These are phyloP conservation scores for Salix udensis DNA, from an alignment of 345 rosid genomes.

Conservation along the genomic window DNA sequence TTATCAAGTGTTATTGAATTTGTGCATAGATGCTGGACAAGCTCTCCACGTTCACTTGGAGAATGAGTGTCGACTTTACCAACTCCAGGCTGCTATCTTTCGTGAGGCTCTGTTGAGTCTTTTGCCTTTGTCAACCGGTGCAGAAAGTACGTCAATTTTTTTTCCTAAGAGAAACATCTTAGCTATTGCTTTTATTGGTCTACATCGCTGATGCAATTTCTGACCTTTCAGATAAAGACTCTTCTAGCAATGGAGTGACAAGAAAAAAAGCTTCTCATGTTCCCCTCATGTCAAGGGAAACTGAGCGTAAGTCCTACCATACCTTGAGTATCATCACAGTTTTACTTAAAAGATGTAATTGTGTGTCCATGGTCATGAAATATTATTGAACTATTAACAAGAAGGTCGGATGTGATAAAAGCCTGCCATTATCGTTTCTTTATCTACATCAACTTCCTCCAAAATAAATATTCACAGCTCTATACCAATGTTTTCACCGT, in stretches of 20 bases:
- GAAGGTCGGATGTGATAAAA: background rate
- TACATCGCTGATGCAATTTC: conserved; percentile 12
- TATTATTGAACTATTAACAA: background rate
- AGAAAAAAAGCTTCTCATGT: conserved; percentile 55
- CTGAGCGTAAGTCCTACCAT: conserved; percentile 64
- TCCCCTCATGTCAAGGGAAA: conserved; percentile 68
- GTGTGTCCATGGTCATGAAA: background rate
- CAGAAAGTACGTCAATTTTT: conserved; percentile 1
- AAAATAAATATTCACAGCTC: background rate
- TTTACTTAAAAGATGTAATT: background rate
- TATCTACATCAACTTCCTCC: background rate
- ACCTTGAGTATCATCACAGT: background rate
- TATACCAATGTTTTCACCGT: background rate
- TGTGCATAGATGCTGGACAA: conserved; percentile 49
- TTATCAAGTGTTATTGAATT: background rate
- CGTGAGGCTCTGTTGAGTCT: conserved; percentile 62
- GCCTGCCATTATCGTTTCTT: background rate
- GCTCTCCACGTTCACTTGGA: conserved; percentile 59
- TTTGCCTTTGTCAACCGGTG: conserved; percentile 46
- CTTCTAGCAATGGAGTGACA: conserved; percentile 16
- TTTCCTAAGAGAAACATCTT: background rate
- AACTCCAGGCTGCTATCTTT: conserved; percentile 65
- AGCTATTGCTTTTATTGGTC: conserved; percentile 1
- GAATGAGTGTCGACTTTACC: conserved; percentile 50
- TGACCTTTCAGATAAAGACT: conserved; percentile 38